A percentile compares a stretch with the other conserved stretches of the same genome.
phyloP scores from a whole-genome alignment of 305 asterid genomes.

The Petunia hybrid region DNA sequence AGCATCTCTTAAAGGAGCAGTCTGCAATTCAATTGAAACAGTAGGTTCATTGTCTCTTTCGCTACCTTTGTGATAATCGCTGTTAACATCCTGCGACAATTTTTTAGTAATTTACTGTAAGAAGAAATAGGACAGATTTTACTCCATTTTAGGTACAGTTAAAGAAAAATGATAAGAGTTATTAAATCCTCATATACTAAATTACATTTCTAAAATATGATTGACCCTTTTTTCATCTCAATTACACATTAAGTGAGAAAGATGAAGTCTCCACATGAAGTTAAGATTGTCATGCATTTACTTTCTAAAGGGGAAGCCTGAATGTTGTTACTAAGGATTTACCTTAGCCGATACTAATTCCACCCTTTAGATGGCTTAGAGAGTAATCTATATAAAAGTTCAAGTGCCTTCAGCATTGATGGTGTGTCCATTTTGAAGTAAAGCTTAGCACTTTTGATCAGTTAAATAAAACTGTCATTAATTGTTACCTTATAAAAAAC shows the following conservation, averaged over 20 bases:
- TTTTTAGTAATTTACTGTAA: constrained; percentile 1
- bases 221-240: not conserved
- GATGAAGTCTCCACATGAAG: constrained; percentile 7
- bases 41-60: constrained; percentile 41
- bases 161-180: constrained; percentile 1
- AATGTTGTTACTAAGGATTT: not conserved
- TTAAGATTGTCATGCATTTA: not conserved
- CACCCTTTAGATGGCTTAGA: not conserved
- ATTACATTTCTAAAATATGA: not conserved
- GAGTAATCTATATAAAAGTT: constrained; percentile 24
- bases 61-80: constrained; percentile 36
- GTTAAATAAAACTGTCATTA: not conserved
- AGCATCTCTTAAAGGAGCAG: constrained; percentile 78
- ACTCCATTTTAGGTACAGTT: not conserved
- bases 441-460: not conserved
- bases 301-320: not conserved
- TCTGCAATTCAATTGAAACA: constrained; percentile 68
- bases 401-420: not conserved
- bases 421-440: constrained; percentile 9
- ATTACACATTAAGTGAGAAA: not conserved
- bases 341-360: constrained; percentile 4
- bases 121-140: constrained; percentile 2
- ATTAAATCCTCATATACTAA: constrained; percentile 23
- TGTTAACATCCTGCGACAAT: constrained; percentile 56
- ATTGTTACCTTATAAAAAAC: not conserved